Evolutionary conservation across 768 basidiomycete genomes (phyloP).

Genomic region (Cubamyces lactineus): DNA sequence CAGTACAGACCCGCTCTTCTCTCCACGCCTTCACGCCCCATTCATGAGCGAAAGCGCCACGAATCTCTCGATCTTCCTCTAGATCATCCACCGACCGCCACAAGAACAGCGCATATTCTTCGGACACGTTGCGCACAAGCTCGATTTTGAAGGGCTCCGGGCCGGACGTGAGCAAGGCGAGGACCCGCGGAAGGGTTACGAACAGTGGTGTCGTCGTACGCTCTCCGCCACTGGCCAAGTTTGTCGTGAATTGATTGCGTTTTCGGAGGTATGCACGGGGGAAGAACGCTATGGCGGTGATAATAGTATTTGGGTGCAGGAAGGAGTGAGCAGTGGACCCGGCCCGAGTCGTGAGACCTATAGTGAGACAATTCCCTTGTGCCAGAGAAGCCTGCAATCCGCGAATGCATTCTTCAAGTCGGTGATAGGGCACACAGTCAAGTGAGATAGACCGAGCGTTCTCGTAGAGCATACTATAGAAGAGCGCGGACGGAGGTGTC

Average conservation of each 20-base stretch:
- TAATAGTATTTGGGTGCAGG: slow-evolving; percentile 9
- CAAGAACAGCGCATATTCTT: slow-evolving; percentile 26
- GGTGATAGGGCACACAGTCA: slow-evolving; percentile 22
- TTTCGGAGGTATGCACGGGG: slow-evolving; percentile 20
- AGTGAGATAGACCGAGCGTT: slow-evolving; percentile 16
- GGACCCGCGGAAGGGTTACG: slow-evolving; percentile 20
- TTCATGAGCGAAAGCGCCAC: slow-evolving; percentile 19
- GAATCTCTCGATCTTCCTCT: slow-evolving; percentile 21
- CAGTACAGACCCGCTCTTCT: slow-evolving; percentile 28
- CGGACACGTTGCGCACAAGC: slow-evolving; percentile 31
- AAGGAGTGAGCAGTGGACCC: slow-evolving; percentile 8
- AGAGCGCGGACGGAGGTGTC: slow-evolving; percentile 13
- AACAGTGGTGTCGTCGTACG: slow-evolving; percentile 26
- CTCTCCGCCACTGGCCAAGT: not conserved
- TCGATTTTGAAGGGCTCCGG: slow-evolving; percentile 25
- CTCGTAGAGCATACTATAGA: slow-evolving; percentile 16
- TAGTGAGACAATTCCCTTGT: slow-evolving; percentile 14
- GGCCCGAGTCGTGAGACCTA: slow-evolving; percentile 29
- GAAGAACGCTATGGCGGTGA: slow-evolving; percentile 30
- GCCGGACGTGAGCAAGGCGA: slow-evolving; percentile 28
- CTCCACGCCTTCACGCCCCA: slow-evolving; percentile 31
- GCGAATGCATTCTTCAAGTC: slow-evolving; percentile 19
- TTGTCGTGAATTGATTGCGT: not conserved
- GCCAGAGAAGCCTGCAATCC: slow-evolving; percentile 22
- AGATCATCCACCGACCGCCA: slow-evolving; percentile 22